phyloP scores from a whole-genome alignment of 257 asterid genomes.

The Jasminum sambac region DNA sequence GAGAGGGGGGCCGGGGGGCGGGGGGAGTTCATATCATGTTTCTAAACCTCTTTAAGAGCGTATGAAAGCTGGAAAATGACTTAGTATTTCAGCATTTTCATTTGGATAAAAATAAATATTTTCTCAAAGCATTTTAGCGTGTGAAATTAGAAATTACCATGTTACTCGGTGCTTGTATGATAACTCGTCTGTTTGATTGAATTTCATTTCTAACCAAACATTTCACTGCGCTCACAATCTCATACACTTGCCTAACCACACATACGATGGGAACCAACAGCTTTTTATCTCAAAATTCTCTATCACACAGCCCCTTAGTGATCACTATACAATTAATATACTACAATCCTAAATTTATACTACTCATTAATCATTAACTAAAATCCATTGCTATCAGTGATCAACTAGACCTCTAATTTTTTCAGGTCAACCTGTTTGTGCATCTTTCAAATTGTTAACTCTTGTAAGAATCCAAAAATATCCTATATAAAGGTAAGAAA shows the following conservation, averaged over 20 bases:
- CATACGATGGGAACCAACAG: too few relatives aligned
- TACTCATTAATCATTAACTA: not conserved
- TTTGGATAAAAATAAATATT: not conserved
- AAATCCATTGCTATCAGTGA: not conserved
- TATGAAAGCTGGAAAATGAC: constrained; percentile 15
- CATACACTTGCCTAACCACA: too few relatives aligned
- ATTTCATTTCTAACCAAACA: too few relatives aligned
- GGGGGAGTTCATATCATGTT: not conserved
- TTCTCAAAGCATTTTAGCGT: not conserved
- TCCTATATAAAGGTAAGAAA: not conserved
- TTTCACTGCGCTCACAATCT: too few relatives aligned
- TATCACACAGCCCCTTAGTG: too few relatives aligned
- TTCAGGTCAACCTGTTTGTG: not conserved
- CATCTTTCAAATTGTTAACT: not conserved
- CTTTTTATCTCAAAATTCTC: too few relatives aligned
- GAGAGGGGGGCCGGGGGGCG: too few relatives aligned
- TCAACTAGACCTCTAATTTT: not conserved
- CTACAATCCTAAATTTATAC: not conserved
- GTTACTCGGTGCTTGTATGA: not conserved
- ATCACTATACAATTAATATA: not conserved
- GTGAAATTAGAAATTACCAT: not conserved
- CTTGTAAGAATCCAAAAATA: not conserved
- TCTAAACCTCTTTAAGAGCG: constrained; percentile 16
- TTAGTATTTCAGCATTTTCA: constrained; percentile 4
- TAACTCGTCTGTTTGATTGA: too few relatives aligned